These are phyloP conservation scores for Conoideocrella luteorostrata DNA, from an alignment of 2,329 filamentous ascomycete species.

Conservation along the genomic window DNA sequence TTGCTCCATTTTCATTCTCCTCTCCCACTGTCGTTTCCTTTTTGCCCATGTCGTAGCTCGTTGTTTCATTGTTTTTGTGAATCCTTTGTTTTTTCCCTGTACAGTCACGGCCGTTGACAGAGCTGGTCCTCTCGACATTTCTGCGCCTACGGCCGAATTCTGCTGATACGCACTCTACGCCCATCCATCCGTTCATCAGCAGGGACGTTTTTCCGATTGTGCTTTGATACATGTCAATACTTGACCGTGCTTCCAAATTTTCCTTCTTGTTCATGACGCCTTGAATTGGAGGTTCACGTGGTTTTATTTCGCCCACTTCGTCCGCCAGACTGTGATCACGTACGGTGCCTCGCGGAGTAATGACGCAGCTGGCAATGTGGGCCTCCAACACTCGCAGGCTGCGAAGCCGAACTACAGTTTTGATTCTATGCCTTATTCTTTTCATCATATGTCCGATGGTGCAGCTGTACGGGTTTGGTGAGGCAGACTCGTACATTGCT, in stretches of 20 bases:
- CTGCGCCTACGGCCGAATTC: too few relatives aligned
- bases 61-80: not conserved
- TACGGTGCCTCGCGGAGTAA: not conserved
- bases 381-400: not conserved
- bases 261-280: too few relatives aligned
- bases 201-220: not conserved
- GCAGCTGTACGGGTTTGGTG: not conserved
- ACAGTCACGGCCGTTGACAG: too few relatives aligned
- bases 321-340: too few relatives aligned
- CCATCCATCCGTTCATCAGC: not conserved
- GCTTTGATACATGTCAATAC: too few relatives aligned
- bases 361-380: not conserved
- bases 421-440: not conserved
- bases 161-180: not conserved
- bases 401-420: not conserved
- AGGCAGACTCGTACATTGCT: slow-evolving; percentile 8
- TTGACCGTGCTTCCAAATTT: too few relatives aligned
- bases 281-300: too few relatives aligned
- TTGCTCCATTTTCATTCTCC: too few relatives aligned
- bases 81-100: not conserved
- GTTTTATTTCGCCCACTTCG: too few relatives aligned
- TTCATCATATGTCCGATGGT: slow-evolving; percentile 1
- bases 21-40: too few relatives aligned
- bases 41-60: too few relatives aligned
- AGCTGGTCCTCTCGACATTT: too few relatives aligned